Percentiles rank a stretch among this genome's conserved stretches.
Conservation (phyloP, 305 asterid species). For the Fraxinus nigra region DNA sequence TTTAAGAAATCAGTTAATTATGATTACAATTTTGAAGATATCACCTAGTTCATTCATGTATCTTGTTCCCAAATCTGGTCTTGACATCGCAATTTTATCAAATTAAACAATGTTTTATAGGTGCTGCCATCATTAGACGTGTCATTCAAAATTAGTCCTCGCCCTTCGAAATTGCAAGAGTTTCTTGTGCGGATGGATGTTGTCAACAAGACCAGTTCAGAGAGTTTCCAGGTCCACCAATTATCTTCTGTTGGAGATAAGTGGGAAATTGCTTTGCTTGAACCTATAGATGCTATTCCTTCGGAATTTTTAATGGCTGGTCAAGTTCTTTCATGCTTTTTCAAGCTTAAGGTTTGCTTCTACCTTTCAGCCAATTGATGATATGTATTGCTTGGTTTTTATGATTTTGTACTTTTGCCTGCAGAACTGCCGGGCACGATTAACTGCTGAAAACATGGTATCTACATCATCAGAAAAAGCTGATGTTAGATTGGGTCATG, state of each 20-base stretch:
- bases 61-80: slow-evolving; percentile 5
- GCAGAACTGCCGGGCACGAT: slow-evolving; percentile 61
- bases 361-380: neutral
- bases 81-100: slow-evolving; percentile 14
- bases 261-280: slow-evolving; percentile 85
- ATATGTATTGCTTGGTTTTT: slow-evolving; percentile 24
- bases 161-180: slow-evolving; percentile 80
- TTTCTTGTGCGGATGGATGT: slow-evolving; percentile 88
- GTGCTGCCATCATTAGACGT: slow-evolving; percentile 91
- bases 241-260: slow-evolving; percentile 80
- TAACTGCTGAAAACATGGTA: slow-evolving; percentile 34
- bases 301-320: slow-evolving; percentile 69
- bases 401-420: slow-evolving; percentile 25
- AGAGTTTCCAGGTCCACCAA: slow-evolving; percentile 80
- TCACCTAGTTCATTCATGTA: slow-evolving; percentile 15
- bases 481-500: slow-evolving; percentile 53
- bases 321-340: slow-evolving; percentile 81
- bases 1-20: slow-evolving; percentile 3
- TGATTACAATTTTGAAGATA: slow-evolving; percentile 11
- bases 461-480: slow-evolving; percentile 37
- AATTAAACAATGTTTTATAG: slow-evolving; percentile 34
- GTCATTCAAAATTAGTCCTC: slow-evolving; percentile 71
- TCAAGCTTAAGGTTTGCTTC: slow-evolving; percentile 83
- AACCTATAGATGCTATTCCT: slow-evolving; percentile 55
- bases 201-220: slow-evolving; percentile 72